phyloP scores from a whole-genome alignment of 2,329 filamentous ascomycete genomes.

The Venturia asperata region DNA sequence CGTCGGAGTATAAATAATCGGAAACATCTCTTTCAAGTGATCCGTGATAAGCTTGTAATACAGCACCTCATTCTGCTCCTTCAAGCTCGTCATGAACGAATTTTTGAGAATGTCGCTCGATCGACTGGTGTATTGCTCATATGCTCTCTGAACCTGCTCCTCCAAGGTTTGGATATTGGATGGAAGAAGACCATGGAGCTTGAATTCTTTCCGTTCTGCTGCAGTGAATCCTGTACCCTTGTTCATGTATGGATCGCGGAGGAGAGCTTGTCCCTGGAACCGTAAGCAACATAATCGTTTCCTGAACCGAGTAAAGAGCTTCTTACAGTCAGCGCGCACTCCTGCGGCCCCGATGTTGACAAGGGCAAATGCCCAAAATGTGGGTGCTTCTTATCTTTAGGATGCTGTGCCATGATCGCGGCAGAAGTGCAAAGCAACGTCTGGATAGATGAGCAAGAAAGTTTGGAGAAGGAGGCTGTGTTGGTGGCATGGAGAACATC shows the following conservation, averaged over 20 bases:
- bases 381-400: conserved; percentile 17
- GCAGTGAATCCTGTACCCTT: conserved; percentile 72
- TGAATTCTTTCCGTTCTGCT: conserved; percentile 62
- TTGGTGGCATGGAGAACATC: not conserved
- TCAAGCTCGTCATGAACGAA: conserved; percentile 77
- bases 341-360: conserved; percentile 18
- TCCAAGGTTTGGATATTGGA: conserved; percentile 66
- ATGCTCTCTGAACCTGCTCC: conserved; percentile 68
- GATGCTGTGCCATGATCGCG: not conserved
- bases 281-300: not conserved
- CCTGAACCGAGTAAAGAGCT: not conserved
- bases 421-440: not conserved
- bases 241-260: conserved; percentile 65
- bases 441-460: not conserved
- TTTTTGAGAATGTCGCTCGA: conserved; percentile 69
- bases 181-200: conserved; percentile 66
- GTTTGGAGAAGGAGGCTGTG: not conserved
- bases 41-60: conserved; percentile 75
- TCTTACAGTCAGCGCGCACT: conserved; percentile 18
- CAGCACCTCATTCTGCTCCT: conserved; percentile 76
- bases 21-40: conserved; percentile 81
- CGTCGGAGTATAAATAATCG: conserved; percentile 84
- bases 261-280: conserved; percentile 39
- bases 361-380: conserved; percentile 18
- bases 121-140: conserved; percentile 65